phyloP scores from a whole-genome alignment of 1,284 basidiomycete genomes.

The Naganishia sp. region DNA sequence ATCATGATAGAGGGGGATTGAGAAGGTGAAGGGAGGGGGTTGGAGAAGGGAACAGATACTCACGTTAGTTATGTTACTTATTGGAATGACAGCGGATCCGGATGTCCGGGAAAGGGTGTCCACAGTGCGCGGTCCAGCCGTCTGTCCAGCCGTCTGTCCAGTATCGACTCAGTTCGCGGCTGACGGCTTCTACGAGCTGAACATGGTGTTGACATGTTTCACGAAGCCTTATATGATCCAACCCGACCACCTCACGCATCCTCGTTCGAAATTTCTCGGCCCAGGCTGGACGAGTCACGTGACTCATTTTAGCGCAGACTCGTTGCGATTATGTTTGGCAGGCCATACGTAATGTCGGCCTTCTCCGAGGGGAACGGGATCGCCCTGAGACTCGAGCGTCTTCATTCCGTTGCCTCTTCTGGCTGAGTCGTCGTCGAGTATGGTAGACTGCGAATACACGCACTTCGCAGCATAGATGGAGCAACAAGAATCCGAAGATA shows the following conservation, averaged over 20 bases:
- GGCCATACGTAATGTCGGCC: conserved; percentile 12
- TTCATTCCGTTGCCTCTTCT: neutral
- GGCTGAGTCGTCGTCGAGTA: neutral
- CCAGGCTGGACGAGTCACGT: neutral
- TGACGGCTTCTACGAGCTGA: too few species aligned
- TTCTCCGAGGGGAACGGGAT: neutral
- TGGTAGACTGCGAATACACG: neutral
- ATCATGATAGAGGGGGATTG: conserved; percentile 40
- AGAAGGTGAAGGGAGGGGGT: conserved; percentile 17
- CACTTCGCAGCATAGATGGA: neutral
- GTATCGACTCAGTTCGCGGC: too few species aligned
- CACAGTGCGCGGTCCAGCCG: neutral
- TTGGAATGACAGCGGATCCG: neutral
- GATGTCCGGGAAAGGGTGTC: neutral
- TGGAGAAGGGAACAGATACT: conserved; percentile 7
- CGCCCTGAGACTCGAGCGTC: conserved; percentile 1
- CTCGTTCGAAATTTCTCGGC: conserved; percentile 1
- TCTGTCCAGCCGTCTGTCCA: too few species aligned
- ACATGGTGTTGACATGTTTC: too few species aligned
- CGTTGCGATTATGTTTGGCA: neutral
- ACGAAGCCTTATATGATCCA: too few species aligned
- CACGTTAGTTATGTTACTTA: neutral
- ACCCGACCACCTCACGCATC: too few species aligned
- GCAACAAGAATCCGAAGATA: neutral
- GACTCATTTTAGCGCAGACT: neutral